Percentiles rank a stretch among this genome's conserved stretches.
phyloP scores from a whole-genome alignment of 495 filamentous ascomycete genomes.

The Annulohypoxylon nitens region DNA sequence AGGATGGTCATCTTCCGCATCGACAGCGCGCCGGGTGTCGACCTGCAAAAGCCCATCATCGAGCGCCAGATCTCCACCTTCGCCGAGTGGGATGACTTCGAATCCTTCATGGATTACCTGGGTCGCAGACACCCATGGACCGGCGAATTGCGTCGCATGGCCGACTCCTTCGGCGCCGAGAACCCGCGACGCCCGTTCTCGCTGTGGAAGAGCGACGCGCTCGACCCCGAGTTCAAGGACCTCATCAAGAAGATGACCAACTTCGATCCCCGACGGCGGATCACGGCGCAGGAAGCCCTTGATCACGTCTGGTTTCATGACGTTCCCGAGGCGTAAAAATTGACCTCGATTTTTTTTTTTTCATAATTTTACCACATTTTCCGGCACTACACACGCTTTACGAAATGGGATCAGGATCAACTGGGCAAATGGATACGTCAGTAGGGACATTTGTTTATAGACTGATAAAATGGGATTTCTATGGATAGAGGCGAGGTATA shows the following conservation, averaged over 20 bases:
- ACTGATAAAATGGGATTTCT: conserved; percentile 34
- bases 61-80: conserved; percentile 65
- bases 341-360: conserved; percentile 1
- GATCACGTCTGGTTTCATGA: conserved; percentile 53
- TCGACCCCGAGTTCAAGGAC: conserved; percentile 58
- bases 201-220: conserved; percentile 52
- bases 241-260: conserved; percentile 55
- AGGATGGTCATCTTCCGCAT: conserved; percentile 61
- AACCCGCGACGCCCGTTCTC: conserved; percentile 55
- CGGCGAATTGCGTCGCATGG: conserved; percentile 44
- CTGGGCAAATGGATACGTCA: conserved; percentile 18
- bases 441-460: conserved; percentile 17
- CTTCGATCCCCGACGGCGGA: conserved; percentile 52
- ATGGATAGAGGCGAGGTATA: conserved; percentile 42
- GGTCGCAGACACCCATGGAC: conserved; percentile 58
- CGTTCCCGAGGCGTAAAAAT: conserved; percentile 36
- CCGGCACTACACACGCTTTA: conserved; percentile 11
- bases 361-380: not conserved
- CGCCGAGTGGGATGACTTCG: conserved; percentile 57
- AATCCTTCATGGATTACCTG: conserved; percentile 52
- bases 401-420: conserved; percentile 13
- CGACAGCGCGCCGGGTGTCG: conserved; percentile 58
- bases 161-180: conserved; percentile 53
- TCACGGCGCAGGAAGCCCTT: conserved; percentile 52
- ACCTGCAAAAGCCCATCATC: conserved; percentile 60